phyloP scores from a whole-genome alignment of 345 rosid species.

The Lepidium africanum region DNA sequence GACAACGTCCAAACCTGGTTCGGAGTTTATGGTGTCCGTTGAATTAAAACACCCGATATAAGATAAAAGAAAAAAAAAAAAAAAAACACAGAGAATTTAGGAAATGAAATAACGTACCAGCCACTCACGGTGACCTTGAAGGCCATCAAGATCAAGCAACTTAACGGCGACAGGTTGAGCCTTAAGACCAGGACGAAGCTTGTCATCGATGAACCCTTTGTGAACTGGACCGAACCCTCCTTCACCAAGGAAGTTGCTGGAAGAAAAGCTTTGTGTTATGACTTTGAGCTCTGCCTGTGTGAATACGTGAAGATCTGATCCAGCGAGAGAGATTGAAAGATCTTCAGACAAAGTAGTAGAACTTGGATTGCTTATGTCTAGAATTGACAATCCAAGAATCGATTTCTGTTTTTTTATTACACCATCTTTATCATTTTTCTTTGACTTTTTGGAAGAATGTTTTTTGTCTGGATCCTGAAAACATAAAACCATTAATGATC shows the following conservation, averaged over 20 bases:
- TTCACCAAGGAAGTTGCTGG: conserved; percentile 65
- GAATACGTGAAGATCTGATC: conserved; percentile 67
- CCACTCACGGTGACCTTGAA: conserved; percentile 89
- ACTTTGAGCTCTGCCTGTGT: conserved; percentile 64
- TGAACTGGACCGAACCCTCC: conserved; percentile 93
- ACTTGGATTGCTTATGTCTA: conserved; percentile 66
- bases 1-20: too few relatives aligned
- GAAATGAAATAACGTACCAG: conserved; percentile 45
- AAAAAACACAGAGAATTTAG: too few relatives aligned
- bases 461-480: conserved; percentile 19
- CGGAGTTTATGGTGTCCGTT: too few relatives aligned
- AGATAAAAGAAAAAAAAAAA: too few relatives aligned
- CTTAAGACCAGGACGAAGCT: conserved; percentile 58
- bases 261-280: conserved; percentile 68
- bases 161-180: conserved; percentile 91
- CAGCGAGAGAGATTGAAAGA: conserved; percentile 72
- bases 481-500: conserved; percentile 41
- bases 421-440: conserved; percentile 30
- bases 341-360: conserved; percentile 50
- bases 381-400: conserved; percentile 41
- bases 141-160: conserved; percentile 61
- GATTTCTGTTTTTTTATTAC: conserved; percentile 40
- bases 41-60: too few relatives aligned
- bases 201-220: conserved; percentile 83
- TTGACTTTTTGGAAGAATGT: conserved; percentile 24